phyloP scores from a whole-genome alignment of 225 moss, liverwort and hornwort species.

The Pseudoscleropodium purum region DNA sequence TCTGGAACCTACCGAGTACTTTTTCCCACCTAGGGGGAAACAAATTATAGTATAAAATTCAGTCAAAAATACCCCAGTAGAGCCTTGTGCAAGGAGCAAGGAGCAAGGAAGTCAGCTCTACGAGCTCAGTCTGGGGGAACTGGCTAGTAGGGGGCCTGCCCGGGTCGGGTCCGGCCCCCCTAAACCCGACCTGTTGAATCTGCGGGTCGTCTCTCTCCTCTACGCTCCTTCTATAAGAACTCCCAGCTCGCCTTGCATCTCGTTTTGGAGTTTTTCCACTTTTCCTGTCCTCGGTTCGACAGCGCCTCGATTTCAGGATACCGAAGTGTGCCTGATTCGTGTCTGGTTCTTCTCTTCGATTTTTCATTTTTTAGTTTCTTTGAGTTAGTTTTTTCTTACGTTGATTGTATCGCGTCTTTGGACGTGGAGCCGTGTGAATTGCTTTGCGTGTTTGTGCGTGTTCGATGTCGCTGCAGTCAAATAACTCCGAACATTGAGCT shows the following conservation, averaged over 20 bases:
- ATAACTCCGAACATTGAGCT: not conserved
- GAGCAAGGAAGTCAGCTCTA: not conserved
- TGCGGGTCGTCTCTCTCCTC: conserved; percentile 4
- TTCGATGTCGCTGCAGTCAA: not conserved
- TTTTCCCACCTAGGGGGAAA: conserved; percentile 20
- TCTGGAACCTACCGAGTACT: not conserved
- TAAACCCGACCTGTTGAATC: not conserved
- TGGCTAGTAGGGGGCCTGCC: not conserved
- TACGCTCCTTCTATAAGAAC: conserved; percentile 5
- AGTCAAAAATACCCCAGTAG: not conserved
- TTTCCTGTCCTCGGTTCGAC: not conserved
- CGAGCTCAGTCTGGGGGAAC: not conserved
- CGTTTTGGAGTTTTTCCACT: conserved; percentile 19
- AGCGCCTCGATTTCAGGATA: not conserved
- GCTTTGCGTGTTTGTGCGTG: not conserved
- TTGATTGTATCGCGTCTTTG: not conserved
- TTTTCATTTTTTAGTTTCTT: too few relatives aligned
- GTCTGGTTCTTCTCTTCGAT: not conserved
- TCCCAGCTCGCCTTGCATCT: not conserved
- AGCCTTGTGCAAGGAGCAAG: not conserved
- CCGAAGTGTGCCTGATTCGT: not conserved
- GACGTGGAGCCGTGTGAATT: not conserved
- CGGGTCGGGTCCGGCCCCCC: not conserved
- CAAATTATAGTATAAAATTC: not conserved
- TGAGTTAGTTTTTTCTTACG: not conserved